Percentiles rank a stretch among this genome's conserved stretches.
Conservation (phyloP, 148 eudicot genomes). For the Rhododendron molle region DNA sequence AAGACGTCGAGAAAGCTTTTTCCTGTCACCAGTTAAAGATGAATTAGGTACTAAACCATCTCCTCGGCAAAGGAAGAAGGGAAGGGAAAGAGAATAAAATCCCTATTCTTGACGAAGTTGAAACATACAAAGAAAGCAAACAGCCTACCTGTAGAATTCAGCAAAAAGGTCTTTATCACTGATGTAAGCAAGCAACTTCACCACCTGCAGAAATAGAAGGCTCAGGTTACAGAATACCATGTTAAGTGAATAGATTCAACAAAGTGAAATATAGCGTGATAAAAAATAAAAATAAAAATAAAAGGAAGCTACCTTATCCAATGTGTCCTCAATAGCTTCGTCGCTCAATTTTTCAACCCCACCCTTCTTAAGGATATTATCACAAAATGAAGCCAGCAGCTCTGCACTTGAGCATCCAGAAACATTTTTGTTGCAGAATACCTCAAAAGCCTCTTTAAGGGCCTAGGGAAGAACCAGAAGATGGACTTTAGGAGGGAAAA, state of each 20-base stretch:
- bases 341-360: constrained; percentile 30
- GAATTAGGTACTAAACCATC: not conserved
- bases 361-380: constrained; percentile 30
- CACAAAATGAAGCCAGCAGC: constrained; percentile 28
- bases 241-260: not conserved
- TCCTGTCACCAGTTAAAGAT: constrained; percentile 21
- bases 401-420: constrained; percentile 29
- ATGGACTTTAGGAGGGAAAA: not conserved
- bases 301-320: constrained; percentile 26
- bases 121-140: not conserved
- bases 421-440: constrained; percentile 32
- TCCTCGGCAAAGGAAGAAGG: not conserved
- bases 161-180: constrained; percentile 36
- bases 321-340: constrained; percentile 36
- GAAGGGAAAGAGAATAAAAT: not conserved
- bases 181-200: constrained; percentile 30
- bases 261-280: not conserved
- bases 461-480: constrained; percentile 20
- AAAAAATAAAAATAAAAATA: not conserved
- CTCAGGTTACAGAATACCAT: not conserved
- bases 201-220: constrained; percentile 16
- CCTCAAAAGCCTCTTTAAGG: constrained; percentile 31
- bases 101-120: not conserved
- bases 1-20: constrained; percentile 39
- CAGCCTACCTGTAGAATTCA: constrained; percentile 28